Evolutionary conservation across 2,329 filamentous ascomycete species (phyloP), one percentile per base, ranked within the genome.

Genomic region (Stachybotrys echinatus): DNA sequence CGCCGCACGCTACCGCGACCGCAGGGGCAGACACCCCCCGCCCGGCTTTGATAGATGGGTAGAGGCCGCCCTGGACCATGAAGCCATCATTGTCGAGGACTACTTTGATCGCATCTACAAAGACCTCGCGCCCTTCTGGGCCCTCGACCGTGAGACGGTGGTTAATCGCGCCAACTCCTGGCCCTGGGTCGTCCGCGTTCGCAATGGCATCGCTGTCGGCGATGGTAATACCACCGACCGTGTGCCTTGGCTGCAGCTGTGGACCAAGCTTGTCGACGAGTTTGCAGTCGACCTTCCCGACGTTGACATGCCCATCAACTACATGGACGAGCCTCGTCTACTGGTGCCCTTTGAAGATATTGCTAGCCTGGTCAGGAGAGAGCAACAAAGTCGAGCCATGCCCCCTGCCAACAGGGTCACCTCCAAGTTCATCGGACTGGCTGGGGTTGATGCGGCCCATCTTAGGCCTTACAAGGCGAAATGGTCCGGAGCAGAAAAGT

Each of bases 261-360:
- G 76, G 76, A 71, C 73, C 2, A 60, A 64, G 4, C 66, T 82
- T 12, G 73, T 84, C 20, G 56, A 61, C 3, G 75, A 77, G 50
- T 79, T 83, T 34, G 74, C 77, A 22, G 61, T 72, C 14, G 67
- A 74, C 46, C 61, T 87, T 20, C 83, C 83, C 5, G 82, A 87
- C 53, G 77, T 87, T 61, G 82, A 86, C 60, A 84, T 86, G 70
- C 77, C 82, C 12, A 80, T 86, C 67, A 86, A 87, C 59, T 72
- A 75, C 48, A 74, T 84, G 66, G 83, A 86, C 61, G 81, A 87
- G 61, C 76, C 83, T 23, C 73, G 83, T 20, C 63, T 87, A n/a
- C 66, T 85, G 23, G 79, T 83, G 3, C 74, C 80, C 10, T 81
- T 75, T 66, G 74, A 85, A 48, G 70, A 77, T 14, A 74, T 86